Evolutionary conservation across 306 rosid genomes (phyloP).

Genomic region (Mimosa pudica): DNA sequence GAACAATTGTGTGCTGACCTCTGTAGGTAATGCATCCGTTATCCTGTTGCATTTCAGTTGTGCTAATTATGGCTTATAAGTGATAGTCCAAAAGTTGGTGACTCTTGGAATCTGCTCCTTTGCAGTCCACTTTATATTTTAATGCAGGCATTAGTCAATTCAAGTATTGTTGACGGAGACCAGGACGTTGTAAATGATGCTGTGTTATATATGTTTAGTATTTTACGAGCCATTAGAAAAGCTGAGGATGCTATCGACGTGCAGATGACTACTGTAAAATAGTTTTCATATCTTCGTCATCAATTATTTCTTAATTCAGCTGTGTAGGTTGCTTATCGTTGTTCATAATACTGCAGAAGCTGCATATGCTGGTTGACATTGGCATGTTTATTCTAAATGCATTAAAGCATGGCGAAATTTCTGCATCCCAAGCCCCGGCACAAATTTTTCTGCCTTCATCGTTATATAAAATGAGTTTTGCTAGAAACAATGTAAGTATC

Average conservation of each 20-base stretch:
- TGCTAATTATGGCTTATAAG: constrained; percentile 18
- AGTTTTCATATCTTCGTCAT: constrained; percentile 32
- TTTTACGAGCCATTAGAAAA: constrained; percentile 83
- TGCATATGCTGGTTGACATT: constrained; percentile 82
- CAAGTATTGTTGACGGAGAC: constrained; percentile 56
- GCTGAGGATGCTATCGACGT: constrained; percentile 76
- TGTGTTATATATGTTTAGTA: constrained; percentile 56
- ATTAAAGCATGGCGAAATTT: constrained; percentile 49
- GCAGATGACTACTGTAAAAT: constrained; percentile 59
- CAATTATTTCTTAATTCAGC: constrained; percentile 11
- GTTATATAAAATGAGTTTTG: constrained; percentile 58
- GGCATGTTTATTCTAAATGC: constrained; percentile 65
- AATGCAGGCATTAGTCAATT: constrained; percentile 61
- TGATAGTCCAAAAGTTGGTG: constrained; percentile 32
- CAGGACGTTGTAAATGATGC: constrained; percentile 57
- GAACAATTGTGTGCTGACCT: constrained; percentile 63
- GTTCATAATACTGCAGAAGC: constrained; percentile 64
- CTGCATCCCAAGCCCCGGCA: constrained; percentile 65
- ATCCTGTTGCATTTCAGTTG: constrained; percentile 26
- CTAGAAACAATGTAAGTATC: constrained; percentile 32
- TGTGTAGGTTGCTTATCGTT: constrained; percentile 12
- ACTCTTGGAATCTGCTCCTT: constrained; percentile 43
- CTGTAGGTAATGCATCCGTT: constrained; percentile 59
- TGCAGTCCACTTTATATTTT: constrained; percentile 82
- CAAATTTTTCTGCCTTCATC: constrained; percentile 77